Base-by-base conservation (phyloP, 2,329 filamentous ascomycete genomes). In the Pezicula rhizophila region DNA sequence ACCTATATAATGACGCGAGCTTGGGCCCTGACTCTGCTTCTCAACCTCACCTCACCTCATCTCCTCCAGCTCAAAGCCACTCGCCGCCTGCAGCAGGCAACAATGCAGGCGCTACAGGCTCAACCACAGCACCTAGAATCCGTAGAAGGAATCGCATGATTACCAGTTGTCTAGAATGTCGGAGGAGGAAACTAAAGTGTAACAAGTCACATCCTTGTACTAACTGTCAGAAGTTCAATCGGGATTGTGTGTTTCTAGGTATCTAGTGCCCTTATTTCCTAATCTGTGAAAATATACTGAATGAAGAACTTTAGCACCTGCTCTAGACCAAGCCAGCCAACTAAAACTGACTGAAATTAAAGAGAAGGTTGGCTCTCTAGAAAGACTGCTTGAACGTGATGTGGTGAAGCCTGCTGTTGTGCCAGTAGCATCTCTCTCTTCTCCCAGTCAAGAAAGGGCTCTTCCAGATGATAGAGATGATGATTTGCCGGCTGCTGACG, bases 101-200 rank as follows among this genome's bases (percentile, higher is more conserved):
- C n/a, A 26, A 12, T 31, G 33, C 33, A 5, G 33, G 12, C 31
- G 25, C 23, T 2, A 18, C 18, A 18, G 14, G 50, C 20, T 38
- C 49, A 8, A 46, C 55, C 23, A 25, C 53, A 8, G 47, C 57
- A 41, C 54, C 60, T 6, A 54, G 57, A 20, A 62, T 64, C 8
- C 47, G 63, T 34, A 52, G 82, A 40, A 73, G 82, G 54, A 78
- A 85, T 70, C 74, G 80, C 60, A 77, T 85, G 72, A 84, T 87
- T 65, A 78, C 78, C 52, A 84, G 80, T 25, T 88, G 83, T 63
- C 74, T 85, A 31, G 80, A 85, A 64, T 89, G 85, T 62, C 78
- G 87, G 35, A 79, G 85, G 18, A 78, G 87, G 37, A 92, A 92
- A 67, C 72, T 90, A 48, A 88, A 87, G 64, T 92, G 87, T 68